phyloP scores from a whole-genome alignment of 169 alveolate species.

The Babesia gibsoni region DNA sequence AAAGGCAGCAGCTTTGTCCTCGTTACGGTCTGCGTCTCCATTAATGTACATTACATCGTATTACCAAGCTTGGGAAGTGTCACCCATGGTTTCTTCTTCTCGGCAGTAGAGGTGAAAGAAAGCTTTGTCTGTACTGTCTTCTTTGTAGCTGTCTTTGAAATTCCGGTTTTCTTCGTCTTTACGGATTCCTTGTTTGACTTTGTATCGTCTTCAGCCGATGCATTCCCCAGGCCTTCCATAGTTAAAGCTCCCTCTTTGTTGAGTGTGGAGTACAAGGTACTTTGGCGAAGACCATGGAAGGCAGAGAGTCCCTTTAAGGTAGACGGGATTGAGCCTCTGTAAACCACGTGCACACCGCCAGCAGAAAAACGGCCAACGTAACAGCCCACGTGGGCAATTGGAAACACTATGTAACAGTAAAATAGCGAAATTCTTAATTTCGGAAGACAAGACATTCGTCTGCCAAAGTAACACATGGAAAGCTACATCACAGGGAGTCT shows the following conservation, averaged over 20 bases:
- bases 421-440: neutral
- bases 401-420: neutral
- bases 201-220: neutral
- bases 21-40: constrained; percentile 63
- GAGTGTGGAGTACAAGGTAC: neutral
- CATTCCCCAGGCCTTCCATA: constrained; percentile 10
- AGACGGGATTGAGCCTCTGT: neutral
- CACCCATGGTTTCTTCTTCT: constrained; percentile 43
- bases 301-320: neutral
- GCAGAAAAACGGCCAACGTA: neutral
- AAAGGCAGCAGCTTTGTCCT: constrained; percentile 41
- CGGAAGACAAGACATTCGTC: neutral
- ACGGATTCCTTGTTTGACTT: neutral
- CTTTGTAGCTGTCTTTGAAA: constrained; percentile 20
- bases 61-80: constrained; percentile 45
- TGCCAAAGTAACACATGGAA: too few relatives aligned
- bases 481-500: neutral
- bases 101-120: neutral
- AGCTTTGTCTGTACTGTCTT: constrained; percentile 42
- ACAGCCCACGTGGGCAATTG: neutral
- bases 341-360: neutral
- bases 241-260: neutral
- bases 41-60: too few relatives aligned
- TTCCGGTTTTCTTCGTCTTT: constrained; percentile 37
- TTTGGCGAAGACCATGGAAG: neutral